Base-by-base conservation (phyloP, 192 early-diverging fungal genomes). In the Coemansia sp. region DNA sequence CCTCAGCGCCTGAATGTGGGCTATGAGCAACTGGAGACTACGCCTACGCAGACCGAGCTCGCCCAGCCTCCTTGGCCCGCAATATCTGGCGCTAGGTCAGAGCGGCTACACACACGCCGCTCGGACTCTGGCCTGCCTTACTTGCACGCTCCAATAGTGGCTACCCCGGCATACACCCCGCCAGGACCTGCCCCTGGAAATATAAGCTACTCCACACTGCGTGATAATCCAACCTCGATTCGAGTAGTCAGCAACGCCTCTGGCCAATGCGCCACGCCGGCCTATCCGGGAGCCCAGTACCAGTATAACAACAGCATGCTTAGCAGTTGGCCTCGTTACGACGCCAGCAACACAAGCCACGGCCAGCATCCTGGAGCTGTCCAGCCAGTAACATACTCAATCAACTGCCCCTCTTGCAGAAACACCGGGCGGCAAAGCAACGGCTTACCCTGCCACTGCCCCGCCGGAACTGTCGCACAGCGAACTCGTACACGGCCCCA, bases 11-110 rank as follows among this genome's bases (percentile, higher is more conserved):
- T 66, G 7, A 68, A 68, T 31, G 53, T 50, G 11, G 76, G 76
- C 20, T 73, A 73, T 36, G 76, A 79, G 38, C 70, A 62, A 45
- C 66, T 70, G 43, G 76, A 72, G 39, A 60, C 63, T n/a, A 57
- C 70, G 35, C 69, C 65, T 8, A 50, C 47, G 8, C 47, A 50
- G 47, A 50, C 8, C 16, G 47, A 50, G n/a, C 28, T 34, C 16
- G 53, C 53, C 6, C 53, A 56, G 16, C 10, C 53, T 18, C 25
- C 25, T 33, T 28, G 53, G 53, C 53, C 53, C 53, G 11, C 31
- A 14, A 28, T 56, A 33, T 2, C 53, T 14, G n/a, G 31, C 28
- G 28, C 53, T 33, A 26, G 53, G 13, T 31, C 53, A 56, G 31
- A 50, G 21, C 47, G 1, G 25, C 53, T 33, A 3, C 53, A 56